Percentiles rank a stretch among this genome's conserved stretches.
Evolutionary conservation across 352 stramenopile genomes (phyloP).

Genomic region (Phytopythium aichiense): DNA sequence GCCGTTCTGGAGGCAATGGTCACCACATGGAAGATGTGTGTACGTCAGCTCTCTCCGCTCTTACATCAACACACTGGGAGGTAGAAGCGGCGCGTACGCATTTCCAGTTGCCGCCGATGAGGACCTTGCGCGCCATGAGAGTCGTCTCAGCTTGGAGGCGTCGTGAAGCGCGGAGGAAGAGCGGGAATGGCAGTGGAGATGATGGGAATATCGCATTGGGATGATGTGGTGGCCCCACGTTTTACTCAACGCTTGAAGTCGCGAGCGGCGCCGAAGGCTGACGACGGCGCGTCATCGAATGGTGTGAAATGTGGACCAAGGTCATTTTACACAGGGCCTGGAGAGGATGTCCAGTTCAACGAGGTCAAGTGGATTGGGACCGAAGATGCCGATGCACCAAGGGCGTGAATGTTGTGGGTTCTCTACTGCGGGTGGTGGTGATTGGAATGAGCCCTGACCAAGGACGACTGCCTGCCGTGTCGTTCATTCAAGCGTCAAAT

Average conservation of each 20-base stretch:
- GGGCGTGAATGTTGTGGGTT: too few relatives aligned
- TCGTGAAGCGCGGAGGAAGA: background rate
- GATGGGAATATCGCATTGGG: too few relatives aligned
- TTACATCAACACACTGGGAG: background rate
- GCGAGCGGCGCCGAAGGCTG: background rate
- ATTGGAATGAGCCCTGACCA: too few relatives aligned
- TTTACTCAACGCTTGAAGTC: background rate
- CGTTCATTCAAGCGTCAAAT: too few relatives aligned
- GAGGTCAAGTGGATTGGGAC: too few relatives aligned
- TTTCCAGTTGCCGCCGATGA: constrained; percentile 96
- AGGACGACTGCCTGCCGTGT: too few relatives aligned
- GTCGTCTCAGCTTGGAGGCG: too few relatives aligned
- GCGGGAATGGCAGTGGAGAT: too few relatives aligned
- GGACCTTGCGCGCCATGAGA: constrained; percentile 62
- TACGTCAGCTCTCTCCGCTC: too few relatives aligned
- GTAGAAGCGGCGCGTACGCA: constrained; percentile 43
- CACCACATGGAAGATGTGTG: too few relatives aligned
- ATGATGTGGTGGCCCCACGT: background rate
- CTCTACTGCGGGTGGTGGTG: too few relatives aligned
- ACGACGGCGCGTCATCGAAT: background rate
- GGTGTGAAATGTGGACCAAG: background rate
- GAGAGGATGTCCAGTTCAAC: background rate
- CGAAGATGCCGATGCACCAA: too few relatives aligned
- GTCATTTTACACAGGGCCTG: background rate
- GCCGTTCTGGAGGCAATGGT: constrained; percentile 38